phyloP scores from a whole-genome alignment of 306 rosid genomes.

The Lablab purpureus region DNA sequence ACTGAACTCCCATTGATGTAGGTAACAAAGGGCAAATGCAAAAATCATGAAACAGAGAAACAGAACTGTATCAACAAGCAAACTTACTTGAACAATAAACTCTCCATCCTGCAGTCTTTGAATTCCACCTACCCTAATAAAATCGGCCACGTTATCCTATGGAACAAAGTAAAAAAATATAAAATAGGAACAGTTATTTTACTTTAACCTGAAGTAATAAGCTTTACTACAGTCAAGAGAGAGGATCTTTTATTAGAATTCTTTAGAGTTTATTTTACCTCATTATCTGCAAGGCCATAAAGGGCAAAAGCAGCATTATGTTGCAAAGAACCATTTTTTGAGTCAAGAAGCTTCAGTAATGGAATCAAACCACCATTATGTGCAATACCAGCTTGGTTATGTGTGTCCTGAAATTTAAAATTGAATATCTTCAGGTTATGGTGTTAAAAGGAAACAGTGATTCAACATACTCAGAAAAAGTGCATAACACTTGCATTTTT shows the following conservation, averaged over 20 bases:
- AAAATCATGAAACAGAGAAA: conserved; percentile 27
- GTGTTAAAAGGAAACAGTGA: neutral
- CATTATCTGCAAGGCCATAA: conserved; percentile 95
- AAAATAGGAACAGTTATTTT: conserved; percentile 36
- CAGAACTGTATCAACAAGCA: conserved; percentile 9
- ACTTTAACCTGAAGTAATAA: conserved; percentile 37
- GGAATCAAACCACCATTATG: conserved; percentile 87
- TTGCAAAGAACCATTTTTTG: conserved; percentile 89
- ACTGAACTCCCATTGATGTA: conserved; percentile 9
- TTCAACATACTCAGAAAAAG: conserved; percentile 5
- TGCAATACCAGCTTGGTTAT: conserved; percentile 94
- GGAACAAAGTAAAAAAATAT: conserved; percentile 43
- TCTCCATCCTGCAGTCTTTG: conserved; percentile 97
- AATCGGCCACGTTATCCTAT: conserved; percentile 96
- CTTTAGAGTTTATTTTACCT: conserved; percentile 54
- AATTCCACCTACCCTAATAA: conserved; percentile 97
- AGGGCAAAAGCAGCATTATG: conserved; percentile 95
- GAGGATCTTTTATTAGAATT: conserved; percentile 22
- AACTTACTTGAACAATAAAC: conserved; percentile 88
- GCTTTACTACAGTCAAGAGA: neutral
- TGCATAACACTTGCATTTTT: neutral
- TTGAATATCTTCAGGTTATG: conserved; percentile 31
- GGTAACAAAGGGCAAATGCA: conserved; percentile 9
- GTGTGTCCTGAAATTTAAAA: conserved; percentile 67
- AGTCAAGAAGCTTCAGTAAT: conserved; percentile 89